Evolutionary conservation across 257 asterid species (phyloP), one percentile per base, ranked within the genome.

Genomic region (Nicotiana benthamiana): DNA sequence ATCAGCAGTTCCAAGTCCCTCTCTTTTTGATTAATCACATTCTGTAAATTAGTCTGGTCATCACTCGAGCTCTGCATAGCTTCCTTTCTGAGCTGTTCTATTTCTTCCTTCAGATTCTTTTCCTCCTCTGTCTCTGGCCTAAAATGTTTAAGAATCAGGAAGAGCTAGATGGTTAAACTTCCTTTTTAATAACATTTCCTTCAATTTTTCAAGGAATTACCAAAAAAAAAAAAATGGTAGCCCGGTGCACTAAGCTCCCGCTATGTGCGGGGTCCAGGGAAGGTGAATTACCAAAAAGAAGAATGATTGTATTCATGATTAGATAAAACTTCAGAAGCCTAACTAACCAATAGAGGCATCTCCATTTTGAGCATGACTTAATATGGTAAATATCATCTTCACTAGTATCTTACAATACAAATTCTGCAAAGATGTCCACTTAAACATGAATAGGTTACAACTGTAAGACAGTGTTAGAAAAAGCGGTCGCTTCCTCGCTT

Each of bases 51-150:
- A 20, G 85, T 75, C 79, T 87, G 82, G 17, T 90, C 91, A 40
- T 40, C 11, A 40, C 48, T 89, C 1, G 96, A 76, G 61, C 85
- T 83, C 84, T 86, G 87, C 78, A 65, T 81, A 66, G 89, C 60
- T 82, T 91, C 93, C 82, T 85, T 88, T 75, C 87, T 90, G 89
- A 94, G 86, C 17, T 66, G 87, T 67, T 91, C 93, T 27, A 96
- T 88, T 81, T 94, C 97, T 86, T 90, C 95, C 84, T 89, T 94
- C 90, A 94, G 74, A 34, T 66, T 92, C 92, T 88, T 96, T 86
- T 96, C 98, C 82, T 93, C 97, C 85, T 93, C 97, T 2, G 93
- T 91, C 80, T 93, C 93, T 5, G 89, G 83, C 94, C 99, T 96
- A 94, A 75, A 89, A 86, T 51, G 82, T 34, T 56, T 34, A 79